Base-by-base conservation (phyloP, 176 grass and related monocot species). In the Phyllostachys edulis region DNA sequence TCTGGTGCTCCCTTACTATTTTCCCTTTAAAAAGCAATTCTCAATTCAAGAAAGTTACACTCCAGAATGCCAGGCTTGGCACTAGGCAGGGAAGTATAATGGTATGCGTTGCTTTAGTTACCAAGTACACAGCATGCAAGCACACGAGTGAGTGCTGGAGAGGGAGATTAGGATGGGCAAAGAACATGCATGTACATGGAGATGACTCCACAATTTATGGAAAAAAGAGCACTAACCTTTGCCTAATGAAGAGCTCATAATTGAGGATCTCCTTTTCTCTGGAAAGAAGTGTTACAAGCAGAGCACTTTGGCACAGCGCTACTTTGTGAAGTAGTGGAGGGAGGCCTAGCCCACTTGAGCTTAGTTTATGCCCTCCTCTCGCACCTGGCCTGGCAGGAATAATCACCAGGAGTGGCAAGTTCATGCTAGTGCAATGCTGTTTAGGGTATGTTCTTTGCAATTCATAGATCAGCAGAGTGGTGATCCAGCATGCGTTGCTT, bases 381-480 rank as follows among this genome's bases (percentile, higher is more conserved):
- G 29, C 29, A 29, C 29, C 29, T 29, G 29, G 29, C 29, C 29
- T 29, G 29, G 29, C 62, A 82, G 63, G 85, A 82, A 87, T 87
- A 87, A 82, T 76, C 71, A 76, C 87, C 90, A 80, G 29, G 81
- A 87, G 20, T 87, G 84, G 90, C 73, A 92, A 89, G 75, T 76
- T 55, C 76, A 38, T 50, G 64, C 59, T 69, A 83, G 84, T 79
- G 86, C 80, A 65, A 72, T 75, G 65, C 74, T 70, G 52, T 66
- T 81, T 84, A 26, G 59, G 79, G 87, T 56, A 87, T 85, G 67
- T 76, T 84, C 84, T 87, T 87, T 78, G 65, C 85, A 84, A 82
- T 61, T 46, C 90, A n/a, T 69, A 77, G 63, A 62, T 39, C 78
- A 76, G 67, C 18, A 82, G 71, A 44, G 52, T 44, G 47, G 71